phyloP scores from a whole-genome alignment of 257 asterid species.

The Anisodus tanguticus region DNA sequence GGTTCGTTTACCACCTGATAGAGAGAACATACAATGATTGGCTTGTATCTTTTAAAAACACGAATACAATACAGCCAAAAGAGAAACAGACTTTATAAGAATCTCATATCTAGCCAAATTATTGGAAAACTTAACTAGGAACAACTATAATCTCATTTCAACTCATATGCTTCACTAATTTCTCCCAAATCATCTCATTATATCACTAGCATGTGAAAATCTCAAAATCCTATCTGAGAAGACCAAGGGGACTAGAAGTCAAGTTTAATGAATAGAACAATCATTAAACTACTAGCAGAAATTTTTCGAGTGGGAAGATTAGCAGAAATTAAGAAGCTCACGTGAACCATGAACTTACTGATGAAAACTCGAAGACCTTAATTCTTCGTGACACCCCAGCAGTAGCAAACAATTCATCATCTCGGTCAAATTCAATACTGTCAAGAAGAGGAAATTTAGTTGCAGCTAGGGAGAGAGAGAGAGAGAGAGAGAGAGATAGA shows the following conservation, averaged over 20 bases:
- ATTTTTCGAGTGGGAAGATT: background rate
- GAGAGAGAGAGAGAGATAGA: too few relatives aligned
- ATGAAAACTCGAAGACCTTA: conserved; percentile 69
- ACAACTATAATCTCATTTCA: background rate
- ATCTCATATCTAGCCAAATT: background rate
- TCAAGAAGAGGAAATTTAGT: conserved; percentile 34
- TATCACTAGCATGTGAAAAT: background rate
- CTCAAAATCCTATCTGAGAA: conserved; percentile 16
- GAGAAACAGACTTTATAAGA: background rate
- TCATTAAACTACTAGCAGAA: conserved; percentile 1
- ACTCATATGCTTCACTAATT: background rate
- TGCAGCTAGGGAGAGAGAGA: conserved; percentile 9
- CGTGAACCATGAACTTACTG: conserved; percentile 47
- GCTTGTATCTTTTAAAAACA: background rate
- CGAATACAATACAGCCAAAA: background rate
- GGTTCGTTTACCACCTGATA: conserved; percentile 80
- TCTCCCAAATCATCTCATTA: background rate
- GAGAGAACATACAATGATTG: conserved; percentile 36
- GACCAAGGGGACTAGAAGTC: background rate
- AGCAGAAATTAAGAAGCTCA: conserved; percentile 3
- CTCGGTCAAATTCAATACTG: conserved; percentile 87
- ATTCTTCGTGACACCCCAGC: conserved; percentile 81
- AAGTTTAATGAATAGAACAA: background rate
- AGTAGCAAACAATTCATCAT: conserved; percentile 82
- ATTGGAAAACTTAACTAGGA: background rate